Percentiles rank a stretch among this genome's conserved stretches.
These are phyloP conservation scores for Pichia inconspicua DNA, from an alignment of 1,139 yeast genomes.

Conservation along the genomic window DNA sequence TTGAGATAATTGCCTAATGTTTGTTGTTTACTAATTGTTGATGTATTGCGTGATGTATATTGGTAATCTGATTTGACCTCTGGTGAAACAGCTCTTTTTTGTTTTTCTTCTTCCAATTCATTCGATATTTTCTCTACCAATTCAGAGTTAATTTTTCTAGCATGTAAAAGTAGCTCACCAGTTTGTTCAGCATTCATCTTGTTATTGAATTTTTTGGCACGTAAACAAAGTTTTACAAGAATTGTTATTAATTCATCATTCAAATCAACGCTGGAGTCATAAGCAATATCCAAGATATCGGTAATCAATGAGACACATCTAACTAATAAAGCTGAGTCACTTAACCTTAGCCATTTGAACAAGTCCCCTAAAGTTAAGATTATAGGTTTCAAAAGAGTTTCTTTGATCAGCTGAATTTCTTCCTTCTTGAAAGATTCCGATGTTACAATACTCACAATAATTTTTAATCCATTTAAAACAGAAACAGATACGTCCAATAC, in stretches of 20 bases:
- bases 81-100: conserved; percentile 21
- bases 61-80: conserved; percentile 13
- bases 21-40: conserved; percentile 16
- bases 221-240: conserved; percentile 57
- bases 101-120: conserved; percentile 38
- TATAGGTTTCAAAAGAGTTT: conserved; percentile 31
- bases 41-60: conserved; percentile 12
- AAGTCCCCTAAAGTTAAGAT: conserved; percentile 51
- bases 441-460: conserved; percentile 38
- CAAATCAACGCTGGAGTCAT: conserved; percentile 36
- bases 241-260: conserved; percentile 42
- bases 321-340: conserved; percentile 65
- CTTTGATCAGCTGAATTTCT: conserved; percentile 12
- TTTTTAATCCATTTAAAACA: conserved; percentile 56
- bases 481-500: conserved; percentile 70
- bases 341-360: conserved; percentile 73
- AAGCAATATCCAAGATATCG: conserved; percentile 57
- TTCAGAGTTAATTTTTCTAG: conserved; percentile 43
- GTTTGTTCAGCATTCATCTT: conserved; percentile 56
- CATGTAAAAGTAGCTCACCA: conserved; percentile 47
- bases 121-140: conserved; percentile 46
- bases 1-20: conserved; percentile 23
- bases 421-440: conserved; percentile 12
- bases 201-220: conserved; percentile 58
- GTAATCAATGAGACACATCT: conserved; percentile 69